A percentile compares a stretch with the other conserved stretches of the same genome.
These are phyloP conservation scores for Torulaspora delbrueckii DNA, from an alignment of 805 yeast genomes.

Conservation along the genomic window DNA sequence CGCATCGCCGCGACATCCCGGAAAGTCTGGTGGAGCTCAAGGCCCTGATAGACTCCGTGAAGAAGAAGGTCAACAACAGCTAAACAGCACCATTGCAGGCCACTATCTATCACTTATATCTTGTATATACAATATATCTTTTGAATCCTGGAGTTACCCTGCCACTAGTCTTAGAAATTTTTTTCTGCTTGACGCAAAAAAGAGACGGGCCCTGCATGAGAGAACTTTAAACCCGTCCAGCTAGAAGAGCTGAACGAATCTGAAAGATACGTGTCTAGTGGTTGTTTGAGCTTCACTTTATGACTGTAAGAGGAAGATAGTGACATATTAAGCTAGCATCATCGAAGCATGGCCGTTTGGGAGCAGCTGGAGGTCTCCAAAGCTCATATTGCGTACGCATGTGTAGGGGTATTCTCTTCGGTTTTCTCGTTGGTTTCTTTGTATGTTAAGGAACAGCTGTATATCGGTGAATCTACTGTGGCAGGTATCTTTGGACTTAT, in stretches of 20 bases:
- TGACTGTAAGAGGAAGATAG: not conserved
- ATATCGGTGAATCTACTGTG: constrained; percentile 87
- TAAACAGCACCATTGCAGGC: not conserved
- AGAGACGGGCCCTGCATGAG: constrained; percentile 1
- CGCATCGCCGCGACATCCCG: constrained; percentile 4
- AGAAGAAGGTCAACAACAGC: constrained; percentile 19
- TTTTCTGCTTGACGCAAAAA: constrained; percentile 3
- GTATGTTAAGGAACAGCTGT: constrained; percentile 74
- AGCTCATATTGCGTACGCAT: constrained; percentile 84
- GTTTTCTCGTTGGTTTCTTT: constrained; percentile 76
- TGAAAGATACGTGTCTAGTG: not conserved
- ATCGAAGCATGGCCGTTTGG: constrained; percentile 26
- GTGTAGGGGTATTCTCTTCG: constrained; percentile 77
- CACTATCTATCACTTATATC: not conserved
- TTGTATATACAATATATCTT: not conserved
- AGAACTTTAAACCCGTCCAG: not conserved
- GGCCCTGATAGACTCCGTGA: constrained; percentile 28
- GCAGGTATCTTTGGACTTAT: constrained; percentile 82
- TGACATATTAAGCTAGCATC: not conserved
- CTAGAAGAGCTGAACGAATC: not conserved
- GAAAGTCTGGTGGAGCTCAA: constrained; percentile 21
- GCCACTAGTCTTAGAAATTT: not conserved
- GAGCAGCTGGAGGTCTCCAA: constrained; percentile 40
- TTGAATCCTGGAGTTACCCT: constrained; percentile 8
- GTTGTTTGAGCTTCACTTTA: not conserved